phyloP scores from a whole-genome alignment of 345 rosid genomes.

The Geranium brycei region DNA sequence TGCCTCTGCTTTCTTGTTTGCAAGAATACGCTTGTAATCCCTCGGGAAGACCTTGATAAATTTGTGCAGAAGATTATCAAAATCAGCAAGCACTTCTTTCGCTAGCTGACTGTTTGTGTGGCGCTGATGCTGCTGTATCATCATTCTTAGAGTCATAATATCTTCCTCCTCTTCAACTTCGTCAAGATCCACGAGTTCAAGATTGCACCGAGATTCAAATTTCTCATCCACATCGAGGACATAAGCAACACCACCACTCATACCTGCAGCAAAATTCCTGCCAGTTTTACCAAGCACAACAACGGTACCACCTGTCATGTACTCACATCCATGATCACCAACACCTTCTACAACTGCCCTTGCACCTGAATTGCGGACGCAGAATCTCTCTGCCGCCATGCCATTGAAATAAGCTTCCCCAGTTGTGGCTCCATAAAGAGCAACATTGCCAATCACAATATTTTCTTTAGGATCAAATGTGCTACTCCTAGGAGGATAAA shows the following conservation, averaged over 20 bases:
- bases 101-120: conserved; percentile 84
- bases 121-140: conserved; percentile 97
- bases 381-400: conserved; percentile 99
- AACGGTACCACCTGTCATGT: conserved; percentile 98
- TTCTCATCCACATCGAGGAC: conserved; percentile 77
- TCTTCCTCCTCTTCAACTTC: conserved; percentile 89
- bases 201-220: conserved; percentile 72
- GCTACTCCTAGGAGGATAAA: conserved; percentile 86
- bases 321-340: conserved; percentile 99
- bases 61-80: conserved; percentile 56
- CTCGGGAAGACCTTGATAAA: conserved; percentile 92
- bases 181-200: conserved; percentile 89
- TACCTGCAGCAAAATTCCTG: conserved; percentile 98
- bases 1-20: conserved; percentile 50
- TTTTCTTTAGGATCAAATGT: conserved; percentile 91
- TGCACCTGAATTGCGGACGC: conserved; percentile 98
- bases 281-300: conserved; percentile 97
- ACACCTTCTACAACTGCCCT: conserved; percentile 97
- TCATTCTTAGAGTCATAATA: conserved; percentile 69
- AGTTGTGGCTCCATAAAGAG: conserved; percentile 80
- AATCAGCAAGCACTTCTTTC: conserved; percentile 69
- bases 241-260: conserved; percentile 98
- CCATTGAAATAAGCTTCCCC: conserved; percentile 98
- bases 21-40: conserved; percentile 88
- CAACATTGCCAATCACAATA: conserved; percentile 91